Base-by-base conservation (phyloP, 768 basidiomycete genomes). In the Mycena capillaripes region DNA sequence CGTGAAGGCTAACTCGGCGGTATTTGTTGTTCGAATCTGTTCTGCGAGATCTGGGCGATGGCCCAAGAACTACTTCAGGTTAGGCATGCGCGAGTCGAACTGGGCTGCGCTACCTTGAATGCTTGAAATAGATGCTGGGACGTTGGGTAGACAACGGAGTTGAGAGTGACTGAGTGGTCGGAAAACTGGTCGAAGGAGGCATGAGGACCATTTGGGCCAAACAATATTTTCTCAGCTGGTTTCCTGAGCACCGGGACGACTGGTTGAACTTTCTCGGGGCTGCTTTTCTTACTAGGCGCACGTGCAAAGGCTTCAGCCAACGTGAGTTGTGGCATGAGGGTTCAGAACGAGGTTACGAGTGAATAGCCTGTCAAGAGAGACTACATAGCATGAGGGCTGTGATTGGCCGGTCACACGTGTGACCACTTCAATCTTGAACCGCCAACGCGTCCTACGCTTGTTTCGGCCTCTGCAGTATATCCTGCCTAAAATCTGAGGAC, bases 51-150 rank as follows among this genome's bases (percentile, higher is more conserved):
- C 79, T 17, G 86, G 84, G 44, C 81, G 76, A 61, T 78, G 78
- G 12, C 81, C 82, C 61, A 85, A 64, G 75, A 89, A 89, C 86
- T 88, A 68, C 11, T 74, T 27, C 42, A 9, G 29, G 62, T 58
- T 53, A 68, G 66, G 44, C 12, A 30, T 40, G 4, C 19, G 44
- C 66, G 21, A 40, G 29, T 19, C 19, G 23, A 62, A 59, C 63
- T 4, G 53, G 17, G 25, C 11, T 55, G 16, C 19, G 5, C 23
- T 42, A 84, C 84, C 75, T 86, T 88, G 76, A 85, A 75, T n/a
- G 87, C 80, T 63, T 88, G 86, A 61, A 86, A 88, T 9, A 88
- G 78, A 75, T 88, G 87, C 66, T 86, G 86, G 53, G 84, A 83
- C 2, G 87, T 88, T 9, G 86, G 84, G 65, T 86, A 87, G 53